Evolutionary conservation across 257 asterid genomes (phyloP).

Genomic region (Penstemon barbatus): DNA sequence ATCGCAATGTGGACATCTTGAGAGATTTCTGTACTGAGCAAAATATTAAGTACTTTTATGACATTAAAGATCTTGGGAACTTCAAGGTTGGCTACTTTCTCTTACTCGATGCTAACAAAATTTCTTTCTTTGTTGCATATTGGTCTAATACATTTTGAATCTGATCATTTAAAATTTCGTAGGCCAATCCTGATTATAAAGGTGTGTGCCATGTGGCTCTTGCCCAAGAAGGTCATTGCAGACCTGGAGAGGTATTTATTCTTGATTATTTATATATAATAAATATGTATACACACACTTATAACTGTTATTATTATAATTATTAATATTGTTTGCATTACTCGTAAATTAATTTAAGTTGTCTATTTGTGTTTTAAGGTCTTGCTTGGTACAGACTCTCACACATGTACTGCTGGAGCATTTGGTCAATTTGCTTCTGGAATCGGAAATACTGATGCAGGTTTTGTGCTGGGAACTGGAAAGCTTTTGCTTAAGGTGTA

Average conservation of each 20-base stretch:
- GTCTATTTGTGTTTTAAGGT: constrained; percentile 50
- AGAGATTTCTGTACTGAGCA: constrained; percentile 92
- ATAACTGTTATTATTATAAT: no score
- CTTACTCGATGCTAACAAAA: neutral
- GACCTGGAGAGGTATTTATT: constrained; percentile 86
- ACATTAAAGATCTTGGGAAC: constrained; percentile 84
- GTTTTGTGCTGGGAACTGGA: constrained; percentile 91
- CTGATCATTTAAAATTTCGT: constrained; percentile 32
- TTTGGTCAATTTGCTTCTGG: constrained; percentile 98
- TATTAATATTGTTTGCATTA: neutral
- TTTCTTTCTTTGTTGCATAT: constrained; percentile 3
- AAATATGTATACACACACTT: no score
- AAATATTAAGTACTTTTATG: constrained; percentile 88
- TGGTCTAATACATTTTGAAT: constrained; percentile 18
- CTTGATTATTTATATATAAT: neutral
- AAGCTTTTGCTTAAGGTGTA: constrained; percentile 94
- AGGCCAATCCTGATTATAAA: constrained; percentile 95
- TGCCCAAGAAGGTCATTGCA: constrained; percentile 99
- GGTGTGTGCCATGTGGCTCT: constrained; percentile 98
- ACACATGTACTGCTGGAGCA: constrained; percentile 97
- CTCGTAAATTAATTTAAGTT: constrained; percentile 4
- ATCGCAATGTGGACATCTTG: constrained; percentile 91
- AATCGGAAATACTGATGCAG: constrained; percentile 96
- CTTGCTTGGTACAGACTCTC: constrained; percentile 88
- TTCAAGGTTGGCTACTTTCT: constrained; percentile 57